Base-by-base conservation (phyloP, 2,329 filamentous ascomycete species). In the Monilinia fructigena region DNA sequence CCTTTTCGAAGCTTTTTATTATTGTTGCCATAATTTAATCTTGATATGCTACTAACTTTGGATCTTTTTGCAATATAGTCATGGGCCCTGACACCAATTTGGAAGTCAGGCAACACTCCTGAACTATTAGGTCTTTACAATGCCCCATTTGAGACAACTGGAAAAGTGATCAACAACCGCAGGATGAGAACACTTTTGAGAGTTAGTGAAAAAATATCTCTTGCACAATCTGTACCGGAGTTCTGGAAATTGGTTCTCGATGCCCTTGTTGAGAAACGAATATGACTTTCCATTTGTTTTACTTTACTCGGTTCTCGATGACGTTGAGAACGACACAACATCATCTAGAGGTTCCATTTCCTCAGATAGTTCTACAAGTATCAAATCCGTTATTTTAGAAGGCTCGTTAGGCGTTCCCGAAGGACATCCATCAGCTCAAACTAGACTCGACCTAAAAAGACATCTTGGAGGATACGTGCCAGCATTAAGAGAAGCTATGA, bases 41-140 rank as follows among this genome's bases (percentile, higher is more conserved):
- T n/a, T 14, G 40, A 38, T 38, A 26, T 7, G 28, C n/a, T 47
- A 40, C 58, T 61, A 61, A 61, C 23, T 35, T 23, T 20, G 31
- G n/a, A 28, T 52, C 7, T 53, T 31, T 31, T 12, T 11, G 28
- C 18, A 54, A 47, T 59, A 28, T 45, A 59, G 58, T 91, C 89
- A 16, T 94, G 90, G 90, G 89, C 86, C 1, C 86, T 94, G 55
- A 89, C 93, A 20, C 91, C 91, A 0, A 82, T 94, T 69, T 86
- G 62, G 62, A 55, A 64, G 20, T 6, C 93, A 2, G 91, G 90
- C 10, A 82, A 82, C 28, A 88, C 92, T 58, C 89, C 90, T 2
- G 84, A 84, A 16, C 89, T 93, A 4, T 86, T 90, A 67, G 91
- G 89, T 1, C 76, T 94, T 0, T 93, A 92, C 76, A 66, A 48